These are phyloP conservation scores for Tylopilus sp. DNA, from an alignment of 768 basidiomycete genomes.

Conservation along the genomic window DNA sequence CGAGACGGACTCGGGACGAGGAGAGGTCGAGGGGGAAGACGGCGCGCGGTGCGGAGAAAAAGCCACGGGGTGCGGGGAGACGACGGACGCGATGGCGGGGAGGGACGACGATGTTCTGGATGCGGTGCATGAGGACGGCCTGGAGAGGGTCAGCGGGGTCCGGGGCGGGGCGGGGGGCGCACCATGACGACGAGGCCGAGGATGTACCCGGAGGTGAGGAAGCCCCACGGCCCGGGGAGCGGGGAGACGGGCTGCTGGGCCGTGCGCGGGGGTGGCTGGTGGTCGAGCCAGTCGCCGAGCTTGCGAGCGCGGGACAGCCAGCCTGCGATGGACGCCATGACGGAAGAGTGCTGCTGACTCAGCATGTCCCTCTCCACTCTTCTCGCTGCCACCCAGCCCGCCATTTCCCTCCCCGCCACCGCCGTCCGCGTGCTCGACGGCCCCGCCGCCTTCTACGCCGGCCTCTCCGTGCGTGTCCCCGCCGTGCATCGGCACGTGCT, in stretches of 20 bases:
- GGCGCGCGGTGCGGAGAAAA: constrained; percentile 25
- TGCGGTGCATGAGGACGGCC: constrained; percentile 70
- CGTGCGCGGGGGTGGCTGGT: neutral
- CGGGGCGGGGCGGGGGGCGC: neutral
- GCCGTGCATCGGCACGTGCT: neutral
- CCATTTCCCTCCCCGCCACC: constrained; percentile 42
- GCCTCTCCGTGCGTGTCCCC: constrained; percentile 47
- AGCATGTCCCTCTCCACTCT: constrained; percentile 17
- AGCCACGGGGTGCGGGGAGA: constrained; percentile 20
- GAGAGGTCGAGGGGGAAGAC: constrained; percentile 67
- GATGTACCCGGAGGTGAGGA: constrained; percentile 73
- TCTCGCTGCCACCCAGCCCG: constrained; percentile 43
- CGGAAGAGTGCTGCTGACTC: constrained; percentile 16
- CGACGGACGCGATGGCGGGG: constrained; percentile 36
- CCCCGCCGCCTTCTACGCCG: constrained; percentile 56
- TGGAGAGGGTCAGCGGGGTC: constrained; percentile 21
- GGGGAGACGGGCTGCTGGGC: neutral
- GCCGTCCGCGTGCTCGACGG: constrained; percentile 52
- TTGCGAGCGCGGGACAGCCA: neutral
- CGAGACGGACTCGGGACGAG: constrained; percentile 53
- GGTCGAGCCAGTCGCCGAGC: constrained; percentile 1
- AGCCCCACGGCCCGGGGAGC: constrained; percentile 64
- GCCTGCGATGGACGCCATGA: too few species aligned
- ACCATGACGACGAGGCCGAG: constrained; percentile 67
- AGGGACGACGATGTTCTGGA: constrained; percentile 76